Evolutionary conservation across 352 stramenopile genomes (phyloP), one percentile per base, ranked within the genome.

Genomic region (Phytophthora pistaciae): DNA sequence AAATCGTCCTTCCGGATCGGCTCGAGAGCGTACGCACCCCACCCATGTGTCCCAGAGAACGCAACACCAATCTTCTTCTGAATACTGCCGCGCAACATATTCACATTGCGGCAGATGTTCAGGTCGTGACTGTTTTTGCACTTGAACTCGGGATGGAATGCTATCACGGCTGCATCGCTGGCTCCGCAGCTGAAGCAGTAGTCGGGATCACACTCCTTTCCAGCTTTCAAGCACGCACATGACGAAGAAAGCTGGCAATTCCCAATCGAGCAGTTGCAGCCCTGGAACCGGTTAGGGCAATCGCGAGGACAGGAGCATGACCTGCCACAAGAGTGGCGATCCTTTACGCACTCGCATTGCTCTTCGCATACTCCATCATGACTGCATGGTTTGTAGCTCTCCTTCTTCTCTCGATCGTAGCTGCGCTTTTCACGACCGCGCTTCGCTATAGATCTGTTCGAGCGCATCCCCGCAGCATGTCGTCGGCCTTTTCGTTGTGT

Each of bases 101-200:
- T 87, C 13, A 91, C 68, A 57, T 95, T 95, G 16, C 68, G 71
- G 53, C 88, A 95, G 33, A 91, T 78, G 4, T 69, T 74, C 1
- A 88, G 54, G 13, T 80, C 70, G 31, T 78, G 59, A 40, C 67
- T 78, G 25, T 70, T 40, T 56, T 13, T 63, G 20, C 49, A 55
- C 53, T 78, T 73, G 38, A 74, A 74, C 4, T 67, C 71, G 4
- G 59, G 20, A 25, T 82, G 70, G 25, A 82, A 82, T 10, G 65
- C 78, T 61, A 91, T 79, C 29, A 95, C 83, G 3, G 81, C 77
- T 3, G 75, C 82, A 11, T 91, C 86, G n/a, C 80, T 81, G 0
- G 86, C 84, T 3, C 88, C 88, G 58, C 88, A 95, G 1, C 70
- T 83, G 42, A 91, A 89, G 49, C 88, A 95, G 54, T 79, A 87